Percentiles rank a stretch among this genome's conserved stretches.
These are phyloP conservation scores for Fusarium continuum DNA, from an alignment of 2,329 filamentous ascomycete genomes.

Conservation along the genomic window DNA sequence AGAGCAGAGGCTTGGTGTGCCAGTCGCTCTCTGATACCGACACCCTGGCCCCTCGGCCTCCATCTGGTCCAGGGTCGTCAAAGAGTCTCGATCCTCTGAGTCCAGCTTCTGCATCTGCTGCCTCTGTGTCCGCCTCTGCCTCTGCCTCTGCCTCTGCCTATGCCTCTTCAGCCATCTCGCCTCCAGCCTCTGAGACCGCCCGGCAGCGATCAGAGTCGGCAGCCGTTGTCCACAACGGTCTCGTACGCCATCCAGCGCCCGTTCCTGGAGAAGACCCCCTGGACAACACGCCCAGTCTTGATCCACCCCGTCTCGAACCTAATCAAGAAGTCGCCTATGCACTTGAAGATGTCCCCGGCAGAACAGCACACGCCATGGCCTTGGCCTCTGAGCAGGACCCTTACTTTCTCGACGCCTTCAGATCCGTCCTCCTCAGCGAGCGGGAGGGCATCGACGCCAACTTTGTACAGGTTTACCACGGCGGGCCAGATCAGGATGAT, in stretches of 20 bases:
- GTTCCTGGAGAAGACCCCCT: background rate
- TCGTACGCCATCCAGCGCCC: slow-evolving; percentile 27
- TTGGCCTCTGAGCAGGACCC: slow-evolving; percentile 58
- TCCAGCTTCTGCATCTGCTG: slow-evolving; percentile 12
- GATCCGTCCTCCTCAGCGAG: slow-evolving; percentile 56
- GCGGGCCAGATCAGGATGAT: slow-evolving; percentile 46
- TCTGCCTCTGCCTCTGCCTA: slow-evolving; percentile 23
- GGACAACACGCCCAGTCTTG: background rate
- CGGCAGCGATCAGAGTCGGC: slow-evolving; percentile 24
- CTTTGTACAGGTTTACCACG: slow-evolving; percentile 54
- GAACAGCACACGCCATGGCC: slow-evolving; percentile 57
- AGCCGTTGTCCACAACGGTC: slow-evolving; percentile 42
- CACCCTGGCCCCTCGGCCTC: background rate
- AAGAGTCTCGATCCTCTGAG: slow-evolving; percentile 4
- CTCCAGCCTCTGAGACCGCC: slow-evolving; percentile 19
- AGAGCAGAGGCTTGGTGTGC: slow-evolving; percentile 47
- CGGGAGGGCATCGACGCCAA: slow-evolving; percentile 57
- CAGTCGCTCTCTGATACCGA: slow-evolving; percentile 44
- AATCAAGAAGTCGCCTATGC: slow-evolving; percentile 42
- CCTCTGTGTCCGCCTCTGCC: no score
- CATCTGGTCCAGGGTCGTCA: slow-evolving; percentile 7
- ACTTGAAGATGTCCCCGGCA: slow-evolving; percentile 53
- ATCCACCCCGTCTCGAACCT: slow-evolving; percentile 9
- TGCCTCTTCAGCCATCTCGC: slow-evolving; percentile 22
- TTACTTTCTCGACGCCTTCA: slow-evolving; percentile 57